Evolutionary conservation across 176 grass and related monocot species (phyloP).

Genomic region (Ensete ventricosum): DNA sequence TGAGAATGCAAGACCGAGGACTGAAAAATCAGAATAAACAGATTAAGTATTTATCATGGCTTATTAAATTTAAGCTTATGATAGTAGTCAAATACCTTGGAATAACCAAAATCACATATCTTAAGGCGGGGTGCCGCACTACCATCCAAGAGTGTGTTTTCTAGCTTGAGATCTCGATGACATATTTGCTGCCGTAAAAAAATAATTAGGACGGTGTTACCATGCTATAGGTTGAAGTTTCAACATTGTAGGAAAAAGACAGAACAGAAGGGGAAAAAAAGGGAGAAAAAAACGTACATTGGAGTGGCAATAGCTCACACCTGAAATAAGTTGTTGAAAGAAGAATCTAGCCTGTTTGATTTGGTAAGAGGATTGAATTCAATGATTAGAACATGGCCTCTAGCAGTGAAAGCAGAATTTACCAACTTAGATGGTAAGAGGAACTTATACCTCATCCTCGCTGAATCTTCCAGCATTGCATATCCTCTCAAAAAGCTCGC

Average conservation of each 20-base stretch:
- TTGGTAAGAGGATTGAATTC: not conserved
- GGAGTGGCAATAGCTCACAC: constrained; percentile 97
- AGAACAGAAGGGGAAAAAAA: not conserved
- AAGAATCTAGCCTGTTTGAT: constrained; percentile 74
- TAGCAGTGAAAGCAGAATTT: constrained; percentile 6
- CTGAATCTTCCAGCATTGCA: constrained; percentile 88
- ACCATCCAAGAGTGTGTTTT: constrained; percentile 95
- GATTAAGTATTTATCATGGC: not conserved
- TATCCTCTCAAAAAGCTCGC: constrained; percentile 88
- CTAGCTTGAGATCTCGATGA: constrained; percentile 89
- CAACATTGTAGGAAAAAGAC: not conserved
- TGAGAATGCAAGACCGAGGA: constrained; percentile 88
- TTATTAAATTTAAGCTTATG: too few species aligned
- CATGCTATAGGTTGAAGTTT: not conserved
- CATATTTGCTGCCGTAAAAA: constrained; percentile 67
- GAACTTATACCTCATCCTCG: constrained; percentile 70
- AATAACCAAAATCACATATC: constrained; percentile 99
- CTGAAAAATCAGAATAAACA: constrained; percentile 25
- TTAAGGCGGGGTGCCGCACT: constrained; percentile 79
- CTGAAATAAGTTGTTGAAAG: constrained; percentile 96
- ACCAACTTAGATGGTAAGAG: constrained; percentile 1
- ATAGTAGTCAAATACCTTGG: constrained; percentile 47
- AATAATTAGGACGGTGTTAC: constrained; percentile 4
- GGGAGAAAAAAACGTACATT: constrained; percentile 42
- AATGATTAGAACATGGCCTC: constrained; percentile 15